Conservation (phyloP, 139 green algal species). For the Chlorella sp. region DNA sequence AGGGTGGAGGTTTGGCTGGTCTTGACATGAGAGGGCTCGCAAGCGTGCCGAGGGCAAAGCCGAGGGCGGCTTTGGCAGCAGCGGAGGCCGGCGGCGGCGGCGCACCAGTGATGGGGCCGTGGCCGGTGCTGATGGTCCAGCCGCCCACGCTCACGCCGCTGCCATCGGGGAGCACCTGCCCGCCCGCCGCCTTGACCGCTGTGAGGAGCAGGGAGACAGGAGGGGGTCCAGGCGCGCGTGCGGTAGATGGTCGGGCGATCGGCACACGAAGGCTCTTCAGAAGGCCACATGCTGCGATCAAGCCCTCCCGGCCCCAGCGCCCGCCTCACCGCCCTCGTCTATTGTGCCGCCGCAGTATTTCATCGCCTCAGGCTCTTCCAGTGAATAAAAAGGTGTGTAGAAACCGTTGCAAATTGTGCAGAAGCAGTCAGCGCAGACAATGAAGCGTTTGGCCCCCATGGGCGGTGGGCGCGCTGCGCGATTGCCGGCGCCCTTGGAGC, state of each 20-base stretch:
- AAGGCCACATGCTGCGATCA: background rate
- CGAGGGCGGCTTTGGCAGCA: background rate
- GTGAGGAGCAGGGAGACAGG: background rate
- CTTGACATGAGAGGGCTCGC: too few species aligned
- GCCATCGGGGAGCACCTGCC: constrained; percentile 8
- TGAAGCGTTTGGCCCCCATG: too few species aligned
- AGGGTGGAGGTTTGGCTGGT: background rate
- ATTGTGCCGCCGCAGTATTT: constrained; percentile 16
- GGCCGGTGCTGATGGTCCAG: constrained; percentile 34
- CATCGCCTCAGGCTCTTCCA: background rate
- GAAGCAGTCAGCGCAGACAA: background rate
- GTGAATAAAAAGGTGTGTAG: too few species aligned
- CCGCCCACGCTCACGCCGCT: constrained; percentile 31
- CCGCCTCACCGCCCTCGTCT: background rate
- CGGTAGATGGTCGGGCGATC: background rate
- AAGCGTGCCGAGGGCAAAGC: background rate
- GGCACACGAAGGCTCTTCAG: background rate
- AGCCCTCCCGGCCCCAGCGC: too few species aligned
- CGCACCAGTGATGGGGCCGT: constrained; percentile 45
- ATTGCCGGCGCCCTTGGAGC: too few species aligned
- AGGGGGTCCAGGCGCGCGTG: background rate
- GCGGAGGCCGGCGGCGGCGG: background rate
- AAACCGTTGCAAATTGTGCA: too few species aligned
- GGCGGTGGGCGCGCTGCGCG: too few species aligned
- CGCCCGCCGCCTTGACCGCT: constrained; percentile 28